A percentile compares a stretch with the other conserved stretches of the same genome.
Conservation (phyloP, 768 basidiomycete genomes). For the Leccinum fibrillosum region DNA sequence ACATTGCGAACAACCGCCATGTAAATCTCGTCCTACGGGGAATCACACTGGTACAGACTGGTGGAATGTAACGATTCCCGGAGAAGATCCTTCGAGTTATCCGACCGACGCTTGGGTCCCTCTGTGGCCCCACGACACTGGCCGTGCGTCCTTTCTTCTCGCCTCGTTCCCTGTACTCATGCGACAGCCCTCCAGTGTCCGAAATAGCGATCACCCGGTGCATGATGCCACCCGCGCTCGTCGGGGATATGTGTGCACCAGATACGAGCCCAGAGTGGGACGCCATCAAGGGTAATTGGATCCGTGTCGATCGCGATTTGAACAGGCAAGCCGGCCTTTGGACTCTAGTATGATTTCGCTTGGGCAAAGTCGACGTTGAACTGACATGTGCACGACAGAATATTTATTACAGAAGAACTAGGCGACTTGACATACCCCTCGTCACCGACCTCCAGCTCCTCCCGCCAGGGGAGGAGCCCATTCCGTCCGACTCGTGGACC, state of each 20-base stretch:
- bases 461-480: slow-evolving; percentile 49
- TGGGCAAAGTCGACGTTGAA: background rate
- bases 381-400: slow-evolving; percentile 34
- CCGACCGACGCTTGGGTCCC: slow-evolving; percentile 53
- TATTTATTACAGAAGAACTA: slow-evolving; percentile 82
- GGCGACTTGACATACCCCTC: slow-evolving; percentile 76
- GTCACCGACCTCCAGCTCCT: slow-evolving; percentile 72
- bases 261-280: slow-evolving; percentile 67
- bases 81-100: slow-evolving; percentile 63
- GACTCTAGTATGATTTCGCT: slow-evolving; percentile 51
- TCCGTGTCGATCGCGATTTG: slow-evolving; percentile 78
- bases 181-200: slow-evolving; percentile 50
- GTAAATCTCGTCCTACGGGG: background rate
- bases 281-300: slow-evolving; percentile 83
- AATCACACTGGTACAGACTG: slow-evolving; percentile 9
- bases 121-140: slow-evolving; percentile 29
- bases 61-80: slow-evolving; percentile 15
- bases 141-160: slow-evolving; percentile 15
- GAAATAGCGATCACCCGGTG: slow-evolving; percentile 76
- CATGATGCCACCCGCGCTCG: slow-evolving; percentile 55
- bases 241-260: slow-evolving; percentile 64
- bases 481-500: slow-evolving; percentile 54
- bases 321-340: slow-evolving; percentile 61
- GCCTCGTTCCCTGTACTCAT: background rate
- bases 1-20: background rate